phyloP scores from a whole-genome alignment of 2,329 filamentous ascomycete species.

The Penicillium sp. region DNA sequence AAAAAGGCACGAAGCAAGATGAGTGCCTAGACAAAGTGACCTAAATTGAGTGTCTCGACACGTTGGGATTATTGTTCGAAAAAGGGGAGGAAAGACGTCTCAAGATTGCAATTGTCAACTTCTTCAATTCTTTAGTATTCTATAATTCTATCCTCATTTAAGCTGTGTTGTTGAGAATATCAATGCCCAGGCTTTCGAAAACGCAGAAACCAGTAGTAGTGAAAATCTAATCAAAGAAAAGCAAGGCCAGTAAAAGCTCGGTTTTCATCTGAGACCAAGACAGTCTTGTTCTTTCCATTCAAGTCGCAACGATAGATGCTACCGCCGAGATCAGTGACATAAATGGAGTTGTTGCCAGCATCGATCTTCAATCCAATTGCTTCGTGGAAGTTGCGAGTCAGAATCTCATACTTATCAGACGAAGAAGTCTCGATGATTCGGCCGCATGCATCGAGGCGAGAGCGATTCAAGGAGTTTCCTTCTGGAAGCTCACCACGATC shows the following conservation, averaged over 20 bases:
- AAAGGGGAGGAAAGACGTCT: too few relatives aligned
- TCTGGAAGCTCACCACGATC: slow-evolving; percentile 57
- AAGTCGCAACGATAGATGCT: slow-evolving; percentile 24
- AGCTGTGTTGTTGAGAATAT: too few relatives aligned
- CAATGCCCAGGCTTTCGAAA: too few relatives aligned
- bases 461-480: slow-evolving; percentile 54
- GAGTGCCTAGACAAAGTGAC: too few relatives aligned
- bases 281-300: not conserved
- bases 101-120: too few relatives aligned
- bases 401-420: slow-evolving; percentile 4
- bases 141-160: too few relatives aligned
- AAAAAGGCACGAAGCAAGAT: too few relatives aligned
- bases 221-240: not conserved
- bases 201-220: too few relatives aligned
- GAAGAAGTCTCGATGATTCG: not conserved
- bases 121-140: too few relatives aligned
- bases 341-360: slow-evolving; percentile 15
- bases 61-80: too few relatives aligned
- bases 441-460: slow-evolving; percentile 15
- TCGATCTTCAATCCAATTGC: slow-evolving; percentile 29
- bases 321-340: slow-evolving; percentile 31
- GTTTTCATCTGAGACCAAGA: not conserved
- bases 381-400: slow-evolving; percentile 27
- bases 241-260: not conserved
- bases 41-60: too few relatives aligned